Base-by-base conservation (phyloP, 2,329 filamentous ascomycete genomes). In the Hirsutella minnesotensis region DNA sequence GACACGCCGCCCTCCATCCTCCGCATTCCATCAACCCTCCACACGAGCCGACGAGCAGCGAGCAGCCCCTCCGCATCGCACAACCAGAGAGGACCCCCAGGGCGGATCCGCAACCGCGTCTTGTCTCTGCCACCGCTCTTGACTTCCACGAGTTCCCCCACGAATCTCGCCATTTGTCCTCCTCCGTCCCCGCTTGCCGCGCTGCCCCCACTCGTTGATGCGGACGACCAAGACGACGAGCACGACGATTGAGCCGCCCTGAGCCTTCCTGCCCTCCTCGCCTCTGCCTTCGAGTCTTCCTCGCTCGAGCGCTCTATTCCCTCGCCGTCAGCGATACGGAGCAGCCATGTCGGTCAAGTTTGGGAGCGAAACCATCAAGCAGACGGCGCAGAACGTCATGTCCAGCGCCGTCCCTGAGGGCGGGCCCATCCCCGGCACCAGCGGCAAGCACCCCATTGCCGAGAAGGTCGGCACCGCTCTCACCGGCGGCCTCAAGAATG, bases 291-390 rank as follows among this genome's bases (percentile, higher is more conserved):
- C n/a, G n/a, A n/a, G n/a, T n/a, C n/a, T n/a, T n/a, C n/a, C n/a
- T n/a, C n/a, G n/a, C n/a, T n/a, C n/a, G n/a, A n/a, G n/a, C n/a
- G n/a, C n/a, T n/a, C n/a, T n/a, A n/a, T n/a, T n/a, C n/a, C n/a
- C 38, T 41, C 44, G 35, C 10, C 27, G 19, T 29, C 24, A 5
- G 34, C 9, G 8, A 3, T 35, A n/a, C 33, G 33, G 15, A n/a
- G 33, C 16, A 38, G 72, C 66, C 67, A 87, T 87, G 83, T 86
- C 84, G 63, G 75, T 89, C 73, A 89, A 89, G 67, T 83, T 92
- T 67, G 81, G 90, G 71, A 80, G 83, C 68, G 84, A 90, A 64
- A 81, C 79, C 52, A 65, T 77, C 59, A 68, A 69, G 53, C 64
- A 63, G 47, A 57, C 59, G 53, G 52, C 55, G 42, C 51, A 54